Evolutionary conservation across 257 asterid species (phyloP).

Genomic region (Paraleonurus japonicus): DNA sequence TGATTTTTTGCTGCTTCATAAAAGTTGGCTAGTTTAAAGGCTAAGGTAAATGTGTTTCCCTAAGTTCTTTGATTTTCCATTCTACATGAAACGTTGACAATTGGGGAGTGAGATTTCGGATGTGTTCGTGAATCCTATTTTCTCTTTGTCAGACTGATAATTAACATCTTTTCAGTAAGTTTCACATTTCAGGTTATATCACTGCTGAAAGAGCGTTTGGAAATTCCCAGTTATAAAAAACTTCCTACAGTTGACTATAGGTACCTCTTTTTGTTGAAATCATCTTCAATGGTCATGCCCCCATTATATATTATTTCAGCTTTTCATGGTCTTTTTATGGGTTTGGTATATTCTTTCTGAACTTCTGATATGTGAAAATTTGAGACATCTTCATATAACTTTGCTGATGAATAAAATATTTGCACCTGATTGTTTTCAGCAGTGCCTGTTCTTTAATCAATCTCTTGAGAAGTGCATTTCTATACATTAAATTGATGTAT

Average conservation of each 20-base stretch:
- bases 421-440: conserved; percentile 14
- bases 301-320: neutral
- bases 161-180: conserved; percentile 34
- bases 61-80: conserved; percentile 4
- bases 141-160: conserved; percentile 25
- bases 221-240: conserved; percentile 50
- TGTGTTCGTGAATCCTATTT: neutral
- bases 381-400: conserved; percentile 10
- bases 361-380: neutral
- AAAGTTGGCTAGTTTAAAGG: neutral
- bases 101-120: neutral
- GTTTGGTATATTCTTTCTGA: conserved; percentile 6
- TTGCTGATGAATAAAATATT: conserved; percentile 4
- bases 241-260: conserved; percentile 88
- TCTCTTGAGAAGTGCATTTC: neutral
- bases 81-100: neutral
- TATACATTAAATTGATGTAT: too few relatives aligned
- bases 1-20: conserved; percentile 7
- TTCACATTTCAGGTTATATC: conserved; percentile 62
- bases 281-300: neutral
- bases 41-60: conserved; percentile 3
- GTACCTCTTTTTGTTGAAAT: conserved; percentile 36
- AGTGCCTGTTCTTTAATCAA: conserved; percentile 1
- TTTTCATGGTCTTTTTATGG: conserved; percentile 18
- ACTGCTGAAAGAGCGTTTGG: conserved; percentile 82